phyloP scores from a whole-genome alignment of 305 asterid genomes.

The Petunia hybrid region DNA sequence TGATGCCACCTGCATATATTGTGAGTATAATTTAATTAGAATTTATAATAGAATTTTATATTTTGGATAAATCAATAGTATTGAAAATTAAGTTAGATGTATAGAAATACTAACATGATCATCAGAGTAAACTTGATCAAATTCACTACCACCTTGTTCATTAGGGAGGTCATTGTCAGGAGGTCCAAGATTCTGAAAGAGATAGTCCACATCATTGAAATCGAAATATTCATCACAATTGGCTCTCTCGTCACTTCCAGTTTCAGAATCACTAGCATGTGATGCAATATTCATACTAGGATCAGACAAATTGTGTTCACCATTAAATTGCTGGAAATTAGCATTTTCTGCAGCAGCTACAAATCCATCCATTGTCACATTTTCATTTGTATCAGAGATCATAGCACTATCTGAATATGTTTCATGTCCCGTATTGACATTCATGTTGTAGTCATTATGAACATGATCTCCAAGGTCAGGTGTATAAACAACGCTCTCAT shows the following conservation, averaged over 20 bases:
- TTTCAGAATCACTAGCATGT: not conserved
- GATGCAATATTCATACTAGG: not conserved
- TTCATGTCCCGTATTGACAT: not conserved
- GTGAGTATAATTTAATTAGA: no score
- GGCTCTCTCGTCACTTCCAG: not conserved
- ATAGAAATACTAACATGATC: no score
- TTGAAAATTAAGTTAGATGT: not conserved
- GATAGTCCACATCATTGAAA: not conserved
- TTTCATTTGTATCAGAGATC: not conserved
- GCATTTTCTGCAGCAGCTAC: not conserved
- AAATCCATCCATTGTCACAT: not conserved
- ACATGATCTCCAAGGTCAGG: not conserved
- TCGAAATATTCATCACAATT: not conserved
- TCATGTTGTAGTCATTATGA: not conserved
- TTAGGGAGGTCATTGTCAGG: not conserved
- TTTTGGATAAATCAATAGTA: not conserved
- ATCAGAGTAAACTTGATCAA: no score
- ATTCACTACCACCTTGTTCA: not conserved
- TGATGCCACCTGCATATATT: not conserved
- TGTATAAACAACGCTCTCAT: not conserved
- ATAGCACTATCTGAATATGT: not conserved
- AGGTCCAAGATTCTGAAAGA: not conserved
- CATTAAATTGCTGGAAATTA: not conserved
- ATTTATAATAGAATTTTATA: not conserved
- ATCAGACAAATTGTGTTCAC: not conserved